phyloP scores from a whole-genome alignment of 495 filamentous ascomycete species.

The Hypoxylon intermedium region DNA sequence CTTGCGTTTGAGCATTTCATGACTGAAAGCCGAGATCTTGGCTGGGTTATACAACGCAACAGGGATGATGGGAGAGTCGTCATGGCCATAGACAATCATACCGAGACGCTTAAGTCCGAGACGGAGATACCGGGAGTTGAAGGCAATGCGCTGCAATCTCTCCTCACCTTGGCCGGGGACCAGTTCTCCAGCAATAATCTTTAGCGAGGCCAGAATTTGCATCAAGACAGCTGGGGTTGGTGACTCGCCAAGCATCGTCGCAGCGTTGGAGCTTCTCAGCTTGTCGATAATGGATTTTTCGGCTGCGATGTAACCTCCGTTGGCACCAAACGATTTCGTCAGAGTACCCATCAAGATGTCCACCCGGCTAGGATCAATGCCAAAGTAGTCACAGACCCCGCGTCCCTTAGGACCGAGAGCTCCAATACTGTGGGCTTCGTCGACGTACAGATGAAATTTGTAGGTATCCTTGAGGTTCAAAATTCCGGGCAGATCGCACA shows the following conservation, averaged over 20 bases:
- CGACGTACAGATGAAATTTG: slow-evolving; percentile 94
- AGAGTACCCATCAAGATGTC: slow-evolving; percentile 98
- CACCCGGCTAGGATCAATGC: slow-evolving; percentile 83
- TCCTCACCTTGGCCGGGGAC: slow-evolving; percentile 93
- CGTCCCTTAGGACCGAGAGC: slow-evolving; percentile 86
- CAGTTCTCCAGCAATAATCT: slow-evolving; percentile 87
- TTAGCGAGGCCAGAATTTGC: slow-evolving; percentile 84
- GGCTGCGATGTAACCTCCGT: slow-evolving; percentile 93
- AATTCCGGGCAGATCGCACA: slow-evolving; percentile 92
- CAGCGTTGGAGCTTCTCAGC: slow-evolving; percentile 83
- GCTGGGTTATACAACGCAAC: slow-evolving; percentile 93
- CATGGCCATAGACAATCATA: slow-evolving; percentile 94
- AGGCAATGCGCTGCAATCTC: slow-evolving; percentile 91
- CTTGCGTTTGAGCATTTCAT: slow-evolving; percentile 96
- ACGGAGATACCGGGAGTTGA: slow-evolving; percentile 97
- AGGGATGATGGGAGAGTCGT: slow-evolving; percentile 97
- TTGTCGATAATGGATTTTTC: slow-evolving; percentile 92
- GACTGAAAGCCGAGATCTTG: slow-evolving; percentile 97
- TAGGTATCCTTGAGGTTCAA: slow-evolving; percentile 88
- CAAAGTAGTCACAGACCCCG: slow-evolving; percentile 97
- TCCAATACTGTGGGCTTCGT: slow-evolving; percentile 96
- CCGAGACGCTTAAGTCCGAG: slow-evolving; percentile 96
- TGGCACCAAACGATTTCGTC: slow-evolving; percentile 98
- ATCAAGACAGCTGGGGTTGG: slow-evolving; percentile 84
- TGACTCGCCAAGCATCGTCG: slow-evolving; percentile 85